phyloP scores from a whole-genome alignment of 352 stramenopile genomes.

The Globisporangium iwayamae region DNA sequence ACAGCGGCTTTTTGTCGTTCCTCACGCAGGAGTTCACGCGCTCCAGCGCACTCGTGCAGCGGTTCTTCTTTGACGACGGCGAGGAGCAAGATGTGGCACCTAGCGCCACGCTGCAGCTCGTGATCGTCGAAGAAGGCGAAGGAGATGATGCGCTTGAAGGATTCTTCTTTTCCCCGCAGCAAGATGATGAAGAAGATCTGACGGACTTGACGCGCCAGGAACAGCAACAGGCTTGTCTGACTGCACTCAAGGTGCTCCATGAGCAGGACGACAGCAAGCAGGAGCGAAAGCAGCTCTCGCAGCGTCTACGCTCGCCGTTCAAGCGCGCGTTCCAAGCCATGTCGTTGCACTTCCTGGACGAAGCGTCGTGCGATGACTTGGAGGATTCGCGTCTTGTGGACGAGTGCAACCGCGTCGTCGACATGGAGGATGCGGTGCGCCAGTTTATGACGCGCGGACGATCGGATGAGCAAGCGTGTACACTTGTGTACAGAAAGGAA shows the following conservation, averaged over 20 bases:
- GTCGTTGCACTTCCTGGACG: constrained; percentile 37
- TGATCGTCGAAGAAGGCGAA: constrained; percentile 25
- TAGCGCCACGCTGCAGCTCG: constrained; percentile 22
- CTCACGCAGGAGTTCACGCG: constrained; percentile 11
- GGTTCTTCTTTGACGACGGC: constrained; percentile 12
- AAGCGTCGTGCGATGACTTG: constrained; percentile 52
- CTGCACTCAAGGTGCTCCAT: constrained; percentile 39
- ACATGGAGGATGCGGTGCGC: constrained; percentile 39
- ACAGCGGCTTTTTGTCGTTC: constrained; percentile 11
- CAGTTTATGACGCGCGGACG: constrained; percentile 38
- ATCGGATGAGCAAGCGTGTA: constrained; percentile 49
- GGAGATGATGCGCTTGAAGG: constrained; percentile 15
- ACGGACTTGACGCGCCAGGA: constrained; percentile 23
- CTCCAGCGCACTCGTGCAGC: constrained; percentile 14
- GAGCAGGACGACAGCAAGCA: constrained; percentile 37
- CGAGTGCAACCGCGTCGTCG: constrained; percentile 43
- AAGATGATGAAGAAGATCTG: neutral
- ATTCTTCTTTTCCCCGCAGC: neutral
- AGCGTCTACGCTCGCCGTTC: constrained; percentile 36
- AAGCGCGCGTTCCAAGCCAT: constrained; percentile 38
- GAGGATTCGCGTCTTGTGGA: constrained; percentile 21
- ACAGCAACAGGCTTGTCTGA: constrained; percentile 40
- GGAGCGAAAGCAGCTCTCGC: constrained; percentile 24
- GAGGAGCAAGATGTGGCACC: neutral
- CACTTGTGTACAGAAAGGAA: constrained; percentile 18